Base-by-base conservation (phyloP, 441 rosid genomes). In the Breynia disticha region DNA sequence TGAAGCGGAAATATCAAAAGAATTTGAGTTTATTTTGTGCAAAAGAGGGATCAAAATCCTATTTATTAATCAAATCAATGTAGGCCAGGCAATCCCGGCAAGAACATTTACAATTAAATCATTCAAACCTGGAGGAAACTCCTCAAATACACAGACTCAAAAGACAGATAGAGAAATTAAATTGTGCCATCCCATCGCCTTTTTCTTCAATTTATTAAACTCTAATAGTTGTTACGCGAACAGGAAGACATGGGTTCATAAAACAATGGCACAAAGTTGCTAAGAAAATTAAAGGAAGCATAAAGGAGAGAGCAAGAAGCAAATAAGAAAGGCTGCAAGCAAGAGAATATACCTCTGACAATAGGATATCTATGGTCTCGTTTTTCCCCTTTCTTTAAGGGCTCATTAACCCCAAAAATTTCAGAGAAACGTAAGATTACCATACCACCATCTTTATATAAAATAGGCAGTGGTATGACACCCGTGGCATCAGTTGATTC, bases 391-490 rank as follows among this genome's bases (percentile, higher is more conserved):
- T 68, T 87, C 83, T 77, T 82, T 67, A 79, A 68, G 61, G 90
- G 81, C 65, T 87, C 85, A 58, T 82, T 89, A 58, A 85, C 78
- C 60, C 90, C 95, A 79, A 94, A 94, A 62, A 94, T 94, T 79
- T 94, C 87, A 15, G 99, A 94, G 76, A 94, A 89, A 49, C 82
- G 80, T 70, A 89, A 74, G 60, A 90, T 87, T 56, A 82, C 96
- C 70, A 67, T 65, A 28, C 91, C 96, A 79, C 83, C 90, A 77
- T 94, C 95, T 62, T 82, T 65, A 67, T 84, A 94, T 68, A 90
- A 70, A 49, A 89, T 69, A 67, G 99, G 97, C 62, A 94, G 75
- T 16, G 87, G 82, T 16, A 88, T 54, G 55, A 79, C 67, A 54
- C 58, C 73, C 66, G 71, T 75, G 61, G 59, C 76, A 64, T 84